A percentile compares a stretch with the other conserved stretches of the same genome.
Conservation (phyloP, 78 protist genomes). For the Dictyostelium brefeldianum region DNA sequence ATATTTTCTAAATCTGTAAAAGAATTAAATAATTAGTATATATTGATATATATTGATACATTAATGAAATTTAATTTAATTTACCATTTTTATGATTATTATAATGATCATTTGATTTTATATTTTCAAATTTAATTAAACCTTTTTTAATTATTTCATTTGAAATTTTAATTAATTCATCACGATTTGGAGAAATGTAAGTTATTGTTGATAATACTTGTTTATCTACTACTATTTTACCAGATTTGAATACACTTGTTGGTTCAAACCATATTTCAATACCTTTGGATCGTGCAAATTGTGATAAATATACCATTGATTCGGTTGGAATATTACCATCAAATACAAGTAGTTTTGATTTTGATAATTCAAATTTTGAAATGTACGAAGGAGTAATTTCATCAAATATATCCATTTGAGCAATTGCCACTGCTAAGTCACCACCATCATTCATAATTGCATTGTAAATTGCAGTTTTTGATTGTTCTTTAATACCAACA, state of each 20-base stretch:
- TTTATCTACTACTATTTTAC: neutral
- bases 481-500: neutral
- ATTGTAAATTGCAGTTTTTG: slow-evolving; percentile 78
- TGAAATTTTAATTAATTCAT: slow-evolving; percentile 47
- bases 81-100: neutral
- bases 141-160: neutral
- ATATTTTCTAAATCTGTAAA: slow-evolving; percentile 10
- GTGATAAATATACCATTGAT: slow-evolving; percentile 26
- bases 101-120: neutral
- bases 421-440: slow-evolving; percentile 67
- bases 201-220: slow-evolving; percentile 5
- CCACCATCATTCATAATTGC: slow-evolving; percentile 78
- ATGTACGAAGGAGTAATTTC: slow-evolving; percentile 22
- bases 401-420: slow-evolving; percentile 80
- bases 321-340: slow-evolving; percentile 80
- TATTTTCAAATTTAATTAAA: slow-evolving; percentile 11
- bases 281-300: neutral
- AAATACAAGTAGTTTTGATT: slow-evolving; percentile 29
- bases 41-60: too few relatives aligned
- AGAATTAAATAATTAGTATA: too few relatives aligned
- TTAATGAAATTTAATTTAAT: neutral
- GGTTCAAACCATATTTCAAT: slow-evolving; percentile 65
- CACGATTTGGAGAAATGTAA: slow-evolving; percentile 49
- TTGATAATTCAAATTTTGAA: neutral
- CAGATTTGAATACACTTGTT: slow-evolving; percentile 56